A percentile compares a stretch with the other conserved stretches of the same genome.
Conservation (phyloP, 768 basidiomycete species). For the Hypsizygus marmoreus region DNA sequence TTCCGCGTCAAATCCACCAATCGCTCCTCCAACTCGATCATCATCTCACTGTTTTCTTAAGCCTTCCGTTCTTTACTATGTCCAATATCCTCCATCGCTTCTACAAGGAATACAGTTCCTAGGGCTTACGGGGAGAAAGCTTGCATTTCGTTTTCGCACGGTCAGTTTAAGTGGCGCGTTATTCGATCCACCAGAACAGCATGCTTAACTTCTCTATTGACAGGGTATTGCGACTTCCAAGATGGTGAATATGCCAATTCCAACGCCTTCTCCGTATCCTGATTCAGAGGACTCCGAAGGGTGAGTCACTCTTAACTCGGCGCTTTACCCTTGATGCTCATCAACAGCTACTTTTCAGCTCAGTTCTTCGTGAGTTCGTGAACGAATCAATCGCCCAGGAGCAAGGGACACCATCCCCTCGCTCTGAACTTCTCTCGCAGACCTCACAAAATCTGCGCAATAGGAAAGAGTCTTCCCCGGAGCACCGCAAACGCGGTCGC, state of each 20-base stretch:
- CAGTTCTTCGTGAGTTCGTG: slow-evolving; percentile 1
- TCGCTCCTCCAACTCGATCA: too few species aligned
- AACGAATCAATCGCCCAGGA: slow-evolving; percentile 5
- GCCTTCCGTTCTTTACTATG: too few species aligned
- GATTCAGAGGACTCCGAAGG: slow-evolving; percentile 1
- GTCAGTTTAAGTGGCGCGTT: not conserved
- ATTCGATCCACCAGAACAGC: not conserved
- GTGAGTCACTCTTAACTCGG: not conserved
- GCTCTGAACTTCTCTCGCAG: slow-evolving; percentile 24
- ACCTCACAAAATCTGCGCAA: too few species aligned
- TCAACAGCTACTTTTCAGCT: slow-evolving; percentile 5
- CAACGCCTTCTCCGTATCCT: not conserved
- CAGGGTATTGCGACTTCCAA: not conserved
- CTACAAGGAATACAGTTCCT: too few species aligned
- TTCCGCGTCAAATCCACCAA: too few species aligned
- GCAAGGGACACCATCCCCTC: slow-evolving; percentile 17
- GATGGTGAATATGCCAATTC: slow-evolving; percentile 1
- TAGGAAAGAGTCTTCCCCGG: too few species aligned
- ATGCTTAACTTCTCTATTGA: not conserved
- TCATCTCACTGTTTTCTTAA: too few species aligned
- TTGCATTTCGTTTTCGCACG: too few species aligned
- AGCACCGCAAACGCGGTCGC: slow-evolving; percentile 10
- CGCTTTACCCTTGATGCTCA: slow-evolving; percentile 1
- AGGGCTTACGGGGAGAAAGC: too few species aligned
- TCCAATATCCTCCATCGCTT: too few species aligned